Evolutionary conservation across 2,329 filamentous ascomycete genomes (phyloP).

Genomic region (Epichloe amarillans): DNA sequence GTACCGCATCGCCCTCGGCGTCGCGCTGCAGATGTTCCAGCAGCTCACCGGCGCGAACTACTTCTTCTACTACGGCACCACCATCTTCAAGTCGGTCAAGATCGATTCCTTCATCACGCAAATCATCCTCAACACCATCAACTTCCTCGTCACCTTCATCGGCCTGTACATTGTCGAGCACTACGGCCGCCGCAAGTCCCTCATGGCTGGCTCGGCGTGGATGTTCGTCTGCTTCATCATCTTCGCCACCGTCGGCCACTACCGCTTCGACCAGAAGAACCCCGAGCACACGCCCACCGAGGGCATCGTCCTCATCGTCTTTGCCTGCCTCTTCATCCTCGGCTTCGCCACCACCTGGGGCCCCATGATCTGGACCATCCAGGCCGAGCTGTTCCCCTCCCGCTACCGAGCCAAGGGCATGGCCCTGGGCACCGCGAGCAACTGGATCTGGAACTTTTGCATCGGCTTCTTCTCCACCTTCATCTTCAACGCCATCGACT

Average conservation of each 20-base stretch:
- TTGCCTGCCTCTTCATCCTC: constrained; percentile 51
- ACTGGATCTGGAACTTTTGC: constrained; percentile 29
- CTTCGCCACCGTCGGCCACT: constrained; percentile 40
- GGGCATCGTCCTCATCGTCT: constrained; percentile 46
- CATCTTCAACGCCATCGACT: constrained; percentile 27
- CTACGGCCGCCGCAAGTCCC: constrained; percentile 48
- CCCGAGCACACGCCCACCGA: constrained; percentile 25
- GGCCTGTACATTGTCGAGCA: constrained; percentile 60
- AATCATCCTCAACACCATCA: constrained; percentile 54
- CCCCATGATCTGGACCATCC: constrained; percentile 42
- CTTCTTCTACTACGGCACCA: constrained; percentile 51
- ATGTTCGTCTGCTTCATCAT: constrained; percentile 48
- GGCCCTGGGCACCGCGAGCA: constrained; percentile 33
- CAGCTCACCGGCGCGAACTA: constrained; percentile 57
- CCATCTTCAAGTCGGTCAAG: constrained; percentile 31
- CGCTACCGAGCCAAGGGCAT: constrained; percentile 39
- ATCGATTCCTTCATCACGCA: constrained; percentile 52
- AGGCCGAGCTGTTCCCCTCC: constrained; percentile 40
- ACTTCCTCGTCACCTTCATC: constrained; percentile 52
- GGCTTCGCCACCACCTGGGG: constrained; percentile 32
- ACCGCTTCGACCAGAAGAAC: constrained; percentile 24
- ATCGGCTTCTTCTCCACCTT: constrained; percentile 26
- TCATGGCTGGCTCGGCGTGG: constrained; percentile 50
- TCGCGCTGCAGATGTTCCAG: constrained; percentile 50
- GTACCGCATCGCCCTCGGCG: constrained; percentile 47